A percentile compares a stretch with the other conserved stretches of the same genome.
These are phyloP conservation scores for Colletotrichum euphorbiae DNA, from an alignment of 2,329 filamentous ascomycete genomes.

Conservation along the genomic window DNA sequence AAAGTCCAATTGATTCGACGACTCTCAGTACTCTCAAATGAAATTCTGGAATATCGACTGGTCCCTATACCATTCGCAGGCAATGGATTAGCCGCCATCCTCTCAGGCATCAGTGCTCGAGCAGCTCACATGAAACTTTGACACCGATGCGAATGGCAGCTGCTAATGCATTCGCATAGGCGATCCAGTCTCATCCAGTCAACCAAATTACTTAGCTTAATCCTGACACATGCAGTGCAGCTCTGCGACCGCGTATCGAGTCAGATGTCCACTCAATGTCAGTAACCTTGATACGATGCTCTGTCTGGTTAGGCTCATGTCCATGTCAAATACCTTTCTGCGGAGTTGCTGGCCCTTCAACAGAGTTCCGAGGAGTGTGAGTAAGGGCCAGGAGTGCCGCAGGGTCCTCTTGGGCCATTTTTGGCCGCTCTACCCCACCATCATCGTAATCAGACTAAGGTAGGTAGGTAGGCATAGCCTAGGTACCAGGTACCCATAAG, in stretches of 20 bases:
- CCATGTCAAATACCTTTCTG: no score
- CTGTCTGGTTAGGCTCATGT: background rate
- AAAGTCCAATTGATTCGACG: no score
- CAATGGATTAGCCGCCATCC: no score
- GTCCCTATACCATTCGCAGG: no score
- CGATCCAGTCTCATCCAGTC: background rate
- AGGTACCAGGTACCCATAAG: no score
- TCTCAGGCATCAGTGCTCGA: background rate
- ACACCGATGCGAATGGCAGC: background rate
- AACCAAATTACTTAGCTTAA: background rate
- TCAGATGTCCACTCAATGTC: background rate
- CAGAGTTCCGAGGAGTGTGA: background rate
- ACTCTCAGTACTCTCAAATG: no score
- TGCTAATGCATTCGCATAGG: background rate
- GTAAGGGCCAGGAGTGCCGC: background rate
- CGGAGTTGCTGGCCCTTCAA: background rate
- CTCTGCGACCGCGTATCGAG: background rate
- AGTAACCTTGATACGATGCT: background rate
- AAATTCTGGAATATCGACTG: no score
- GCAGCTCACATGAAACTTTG: constrained; percentile 9
- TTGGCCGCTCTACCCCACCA: constrained; percentile 34
- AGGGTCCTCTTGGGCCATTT: constrained; percentile 13
- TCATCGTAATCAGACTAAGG: constrained; percentile 18
- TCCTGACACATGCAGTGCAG: constrained; percentile 21
- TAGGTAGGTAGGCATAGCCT: no score